phyloP scores from a whole-genome alignment of 1,284 basidiomycete genomes.

The Ganoderma meredithae region DNA sequence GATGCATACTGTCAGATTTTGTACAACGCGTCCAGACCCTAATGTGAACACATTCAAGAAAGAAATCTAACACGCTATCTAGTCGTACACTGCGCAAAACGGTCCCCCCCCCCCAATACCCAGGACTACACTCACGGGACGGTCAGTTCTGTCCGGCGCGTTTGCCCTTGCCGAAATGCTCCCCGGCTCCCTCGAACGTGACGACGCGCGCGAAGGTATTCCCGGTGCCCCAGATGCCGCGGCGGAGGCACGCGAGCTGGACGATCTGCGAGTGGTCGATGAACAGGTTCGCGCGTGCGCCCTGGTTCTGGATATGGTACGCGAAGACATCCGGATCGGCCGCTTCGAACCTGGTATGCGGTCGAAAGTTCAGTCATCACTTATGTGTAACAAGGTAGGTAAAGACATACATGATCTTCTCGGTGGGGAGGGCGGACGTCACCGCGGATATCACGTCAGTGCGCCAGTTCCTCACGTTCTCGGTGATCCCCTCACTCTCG shows the following conservation, averaged over 20 bases:
- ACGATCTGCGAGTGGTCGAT: conserved; percentile 57
- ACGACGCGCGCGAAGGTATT: conserved; percentile 49
- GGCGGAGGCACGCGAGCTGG: conserved; percentile 53
- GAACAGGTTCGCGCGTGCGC: conserved; percentile 53
- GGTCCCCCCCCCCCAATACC: neutral
- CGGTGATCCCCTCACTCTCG: conserved; percentile 56
- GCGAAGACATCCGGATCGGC: conserved; percentile 52
- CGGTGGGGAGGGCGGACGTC: conserved; percentile 48
- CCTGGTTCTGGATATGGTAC: conserved; percentile 54
- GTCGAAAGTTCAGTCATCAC: neutral
- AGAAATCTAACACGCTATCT: neutral
- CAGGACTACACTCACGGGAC: conserved; percentile 4
- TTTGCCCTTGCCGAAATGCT: conserved; percentile 28
- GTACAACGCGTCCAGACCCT: neutral
- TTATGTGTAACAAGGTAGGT: neutral
- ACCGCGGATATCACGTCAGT: conserved; percentile 55
- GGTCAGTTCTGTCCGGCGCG: conserved; percentile 23
- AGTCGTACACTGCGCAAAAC: neutral
- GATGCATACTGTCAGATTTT: neutral
- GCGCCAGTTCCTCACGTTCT: conserved; percentile 52
- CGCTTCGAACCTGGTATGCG: conserved; percentile 46
- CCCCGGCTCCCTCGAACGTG: conserved; percentile 41
- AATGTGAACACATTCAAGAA: conserved; percentile 14
- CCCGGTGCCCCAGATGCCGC: conserved; percentile 56
- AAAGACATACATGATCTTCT: conserved; percentile 51